Evolutionary conservation across 2,329 filamentous ascomycete genomes (phyloP), one percentile per base, ranked within the genome.

Genomic region (Phyllosticta citribraziliensis): DNA sequence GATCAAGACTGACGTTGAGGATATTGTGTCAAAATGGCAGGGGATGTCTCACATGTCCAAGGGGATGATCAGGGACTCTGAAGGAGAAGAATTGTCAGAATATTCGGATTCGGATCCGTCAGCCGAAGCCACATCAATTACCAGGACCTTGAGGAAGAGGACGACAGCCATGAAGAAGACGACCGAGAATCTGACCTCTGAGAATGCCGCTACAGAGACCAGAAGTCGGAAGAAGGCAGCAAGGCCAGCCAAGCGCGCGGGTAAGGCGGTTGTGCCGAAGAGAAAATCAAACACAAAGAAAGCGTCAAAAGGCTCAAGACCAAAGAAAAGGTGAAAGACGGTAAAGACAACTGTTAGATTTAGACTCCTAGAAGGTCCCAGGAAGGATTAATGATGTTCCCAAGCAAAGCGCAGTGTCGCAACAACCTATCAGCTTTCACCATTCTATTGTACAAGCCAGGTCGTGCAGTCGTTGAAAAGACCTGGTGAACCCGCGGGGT

Each of bases 21-120:
- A 50, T 1, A 62, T 67, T 3, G 56, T 72, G 58, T 55, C 60
- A 35, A 51, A 63, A 22, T 73, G 72, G 72, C 27, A 57, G 50
- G 59, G 59, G 19, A 2, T 27, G 59, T n/a, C 25, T 22, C 25
- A 14, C 20, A 20, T n/a, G 35, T 2, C 20, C 8, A 54, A 35
- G 40, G 27, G 5, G 27, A 25, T 24, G 51, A 25, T 17, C 10
- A 53, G 52, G 52, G 19, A 24, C 12, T 24, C 25, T 53, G 17
- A 14, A 27, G 17, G 4, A 27, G 52, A 24, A 27, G 10, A 3
- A 53, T 12, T 24, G 20, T 24, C 25, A 24, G 12, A 24, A 17
- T 24, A 24, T 4, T 19, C 14, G 19, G 52, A 20, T 17, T 53
- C 52, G 19, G 52, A 53, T 19, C 22, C 52, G 19, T 53, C 25